Evolutionary conservation across 176 grass and related monocot genomes (phyloP).

Genomic region (Carex littledalei): DNA sequence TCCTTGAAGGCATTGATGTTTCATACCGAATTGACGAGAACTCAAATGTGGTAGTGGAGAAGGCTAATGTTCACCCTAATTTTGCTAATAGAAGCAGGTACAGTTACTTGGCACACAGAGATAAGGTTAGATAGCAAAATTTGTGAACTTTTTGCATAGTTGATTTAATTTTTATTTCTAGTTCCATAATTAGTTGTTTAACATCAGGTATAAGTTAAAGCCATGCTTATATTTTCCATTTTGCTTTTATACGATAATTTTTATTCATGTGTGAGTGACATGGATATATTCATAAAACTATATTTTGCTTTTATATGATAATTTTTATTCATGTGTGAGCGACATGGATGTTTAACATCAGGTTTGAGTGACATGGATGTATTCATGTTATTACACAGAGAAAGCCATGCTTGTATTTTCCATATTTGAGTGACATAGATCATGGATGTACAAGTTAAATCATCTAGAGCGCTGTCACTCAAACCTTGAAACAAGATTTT

Average conservation of each 20-base stretch:
- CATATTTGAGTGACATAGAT: too few relatives aligned
- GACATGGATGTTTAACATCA: too few relatives aligned
- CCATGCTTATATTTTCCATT: background rate
- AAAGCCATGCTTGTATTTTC: too few relatives aligned
- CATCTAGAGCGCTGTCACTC: conserved; percentile 12
- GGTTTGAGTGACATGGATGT: too few relatives aligned
- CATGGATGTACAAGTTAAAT: too few relatives aligned
- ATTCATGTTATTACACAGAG: too few relatives aligned
- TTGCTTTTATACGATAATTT: too few relatives aligned
- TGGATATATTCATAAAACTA: too few relatives aligned
- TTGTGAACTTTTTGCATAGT: background rate
- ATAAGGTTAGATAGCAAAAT: conserved; percentile 24
- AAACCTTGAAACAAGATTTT: conserved; percentile 37
- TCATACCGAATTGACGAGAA: conserved; percentile 58
- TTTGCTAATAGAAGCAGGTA: conserved; percentile 18
- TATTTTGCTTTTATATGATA: too few relatives aligned
- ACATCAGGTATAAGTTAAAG: background rate
- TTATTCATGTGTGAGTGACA: too few relatives aligned
- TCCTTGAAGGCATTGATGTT: conserved; percentile 79
- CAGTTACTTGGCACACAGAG: conserved; percentile 33
- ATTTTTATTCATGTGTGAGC: too few relatives aligned
- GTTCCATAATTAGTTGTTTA: background rate
- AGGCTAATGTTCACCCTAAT: conserved; percentile 25
- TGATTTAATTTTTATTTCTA: background rate
- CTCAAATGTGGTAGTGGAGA: conserved; percentile 52